Evolutionary conservation across 2,329 filamentous ascomycete genomes (phyloP).

Genomic region (Alternaria hordeiaustralica): DNA sequence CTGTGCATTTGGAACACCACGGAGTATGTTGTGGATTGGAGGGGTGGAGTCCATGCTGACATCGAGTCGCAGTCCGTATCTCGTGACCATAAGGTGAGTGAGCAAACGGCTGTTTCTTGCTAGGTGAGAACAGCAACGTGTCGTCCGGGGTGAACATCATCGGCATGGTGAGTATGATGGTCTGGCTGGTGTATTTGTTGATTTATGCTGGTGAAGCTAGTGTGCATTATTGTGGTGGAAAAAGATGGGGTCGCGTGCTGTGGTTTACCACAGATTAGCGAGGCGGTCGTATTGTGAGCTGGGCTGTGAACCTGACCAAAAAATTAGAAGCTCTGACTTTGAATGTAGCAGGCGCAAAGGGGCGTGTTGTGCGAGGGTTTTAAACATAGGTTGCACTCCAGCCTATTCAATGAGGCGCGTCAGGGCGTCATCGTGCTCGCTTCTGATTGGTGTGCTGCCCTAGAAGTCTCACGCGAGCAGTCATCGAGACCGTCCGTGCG

Average conservation of each 20-base stretch:
- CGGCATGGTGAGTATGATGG: constrained; percentile 10
- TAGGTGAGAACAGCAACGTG: background rate
- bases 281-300: background rate
- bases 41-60: constrained; percentile 32
- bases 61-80: constrained; percentile 23
- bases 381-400: constrained; percentile 17
- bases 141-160: constrained; percentile 10
- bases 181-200: constrained; percentile 15
- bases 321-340: background rate
- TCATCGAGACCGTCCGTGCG: constrained; percentile 18
- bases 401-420: constrained; percentile 15
- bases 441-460: constrained; percentile 16
- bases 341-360: constrained; percentile 6
- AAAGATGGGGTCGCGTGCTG: constrained; percentile 18
- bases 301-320: background rate
- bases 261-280: constrained; percentile 18
- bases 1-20: constrained; percentile 26
- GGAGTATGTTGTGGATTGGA: constrained; percentile 25
- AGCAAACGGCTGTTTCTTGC: constrained; percentile 1
- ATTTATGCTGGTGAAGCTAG: constrained; percentile 12
- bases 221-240: constrained; percentile 17
- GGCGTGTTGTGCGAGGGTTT: constrained; percentile 14
- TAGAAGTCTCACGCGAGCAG: constrained; percentile 27
- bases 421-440: constrained; percentile 18
- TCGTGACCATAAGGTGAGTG: constrained; percentile 16